These are phyloP conservation scores for Geosmithia putterillii DNA, from an alignment of 2,329 filamentous ascomycete species.

Conservation along the genomic window DNA sequence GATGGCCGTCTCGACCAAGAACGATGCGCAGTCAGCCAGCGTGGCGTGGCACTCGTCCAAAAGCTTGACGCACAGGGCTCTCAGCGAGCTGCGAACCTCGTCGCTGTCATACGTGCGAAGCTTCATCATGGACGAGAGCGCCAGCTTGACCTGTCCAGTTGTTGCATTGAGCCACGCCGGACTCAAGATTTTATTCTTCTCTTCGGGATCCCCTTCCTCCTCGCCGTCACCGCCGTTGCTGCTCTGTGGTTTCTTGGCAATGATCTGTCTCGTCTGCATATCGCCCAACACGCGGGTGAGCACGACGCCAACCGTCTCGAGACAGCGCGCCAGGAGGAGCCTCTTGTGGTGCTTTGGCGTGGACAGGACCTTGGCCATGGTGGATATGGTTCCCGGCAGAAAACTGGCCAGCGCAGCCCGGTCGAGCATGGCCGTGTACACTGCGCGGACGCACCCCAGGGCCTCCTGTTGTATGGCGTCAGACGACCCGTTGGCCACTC, in stretches of 20 bases:
- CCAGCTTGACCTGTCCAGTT: slow-evolving; percentile 67
- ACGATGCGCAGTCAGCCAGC: slow-evolving; percentile 52
- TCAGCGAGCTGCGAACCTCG: slow-evolving; percentile 57
- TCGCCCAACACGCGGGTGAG: slow-evolving; percentile 46
- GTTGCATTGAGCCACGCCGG: slow-evolving; percentile 69
- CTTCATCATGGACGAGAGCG: slow-evolving; percentile 65
- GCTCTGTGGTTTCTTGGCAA: slow-evolving; percentile 19
- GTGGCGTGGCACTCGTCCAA: slow-evolving; percentile 69
- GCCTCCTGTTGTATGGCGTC: slow-evolving; percentile 61
- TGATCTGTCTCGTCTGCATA: slow-evolving; percentile 35
- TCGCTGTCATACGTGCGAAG: slow-evolving; percentile 57
- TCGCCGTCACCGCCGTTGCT: slow-evolving; percentile 5
- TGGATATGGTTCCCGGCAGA: slow-evolving; percentile 77
- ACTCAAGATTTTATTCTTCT: slow-evolving; percentile 26
- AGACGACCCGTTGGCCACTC: slow-evolving; percentile 50
- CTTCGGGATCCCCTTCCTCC: slow-evolving; percentile 2
- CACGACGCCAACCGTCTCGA: slow-evolving; percentile 45
- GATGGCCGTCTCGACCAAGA: slow-evolving; percentile 74
- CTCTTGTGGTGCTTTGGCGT: slow-evolving; percentile 47
- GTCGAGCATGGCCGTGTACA: slow-evolving; percentile 56
- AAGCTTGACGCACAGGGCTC: slow-evolving; percentile 59
- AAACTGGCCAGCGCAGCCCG: slow-evolving; percentile 71
- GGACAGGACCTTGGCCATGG: slow-evolving; percentile 62
- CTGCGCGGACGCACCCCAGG: slow-evolving; percentile 46
- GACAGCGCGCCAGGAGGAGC: slow-evolving; percentile 47